Evolutionary conservation across 495 filamentous ascomycete genomes (phyloP), one percentile per base, ranked within the genome.

Genomic region (Talaromyces stipitatus): DNA sequence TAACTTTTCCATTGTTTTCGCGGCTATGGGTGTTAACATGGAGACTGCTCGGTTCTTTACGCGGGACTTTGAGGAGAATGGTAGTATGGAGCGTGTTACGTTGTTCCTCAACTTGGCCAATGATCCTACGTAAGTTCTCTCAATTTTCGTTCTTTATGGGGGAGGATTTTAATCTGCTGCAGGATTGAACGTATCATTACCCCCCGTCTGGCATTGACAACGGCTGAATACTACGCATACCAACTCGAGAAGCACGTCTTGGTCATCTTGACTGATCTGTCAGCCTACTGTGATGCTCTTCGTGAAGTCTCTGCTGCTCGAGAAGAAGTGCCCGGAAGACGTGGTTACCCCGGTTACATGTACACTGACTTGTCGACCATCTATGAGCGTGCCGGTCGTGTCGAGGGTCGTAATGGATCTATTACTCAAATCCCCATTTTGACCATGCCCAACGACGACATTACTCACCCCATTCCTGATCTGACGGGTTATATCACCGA

Each of bases 341-440:
- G 95, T 82, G 95, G 95, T 79, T 99, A 95, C 78, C 95, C 95
- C 51, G 95, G 95, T 90, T 99, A 99, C 81, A 99, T 99, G 95
- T 99, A 99, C 80, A 99, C 95, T 56, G 95, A 99, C 85, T 88
- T 99, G 83, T 96, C 95, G 50, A 99, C 95, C 64, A 94, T 99
- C 65, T 99, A 99, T 78, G 95, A 99, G 73, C 91, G 95, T 78
- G 95, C 95, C 66, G 95, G 95, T 65, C 95, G 95, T 85, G 95
- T 99, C 27, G 82, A 95, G 68, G 95, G 95, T 59, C 89, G 95
- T 60, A 96, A 97, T 67, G 95, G 95, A 50, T 97, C 92, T 51
- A 99, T 99, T 69, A 99, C 94, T 29, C 94, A 99, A 72, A 97
- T 99, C 63, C 94, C 94, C 52, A 99, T 99, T 68, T 71, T 99